phyloP scores from a whole-genome alignment of 441 rosid species.

The Raphanus hybrid region DNA sequence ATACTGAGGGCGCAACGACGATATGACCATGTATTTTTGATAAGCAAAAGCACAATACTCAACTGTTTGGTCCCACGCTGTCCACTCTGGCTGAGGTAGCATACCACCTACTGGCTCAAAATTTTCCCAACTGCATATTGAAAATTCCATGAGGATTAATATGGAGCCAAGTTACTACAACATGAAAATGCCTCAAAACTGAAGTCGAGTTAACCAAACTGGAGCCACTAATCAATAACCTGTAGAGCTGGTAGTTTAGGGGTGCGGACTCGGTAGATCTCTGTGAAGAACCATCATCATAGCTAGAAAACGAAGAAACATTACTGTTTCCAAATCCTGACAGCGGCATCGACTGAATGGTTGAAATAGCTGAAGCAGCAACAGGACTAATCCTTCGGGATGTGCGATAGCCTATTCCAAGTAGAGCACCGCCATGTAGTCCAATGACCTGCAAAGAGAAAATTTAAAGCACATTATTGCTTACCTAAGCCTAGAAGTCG shows the following conservation, averaged over 20 bases:
- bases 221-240: conserved; percentile 54
- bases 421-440: conserved; percentile 97
- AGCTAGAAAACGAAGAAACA: conserved; percentile 75
- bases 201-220: conserved; percentile 6
- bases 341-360: conserved; percentile 96
- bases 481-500: conserved; percentile 19
- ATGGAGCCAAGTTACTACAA: conserved; percentile 17
- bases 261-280: conserved; percentile 83
- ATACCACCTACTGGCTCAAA: conserved; percentile 94
- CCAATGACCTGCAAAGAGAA: conserved; percentile 67
- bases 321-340: conserved; percentile 91
- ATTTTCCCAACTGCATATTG: conserved; percentile 90
- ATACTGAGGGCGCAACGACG: conserved; percentile 94
- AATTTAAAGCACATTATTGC: conserved; percentile 30
- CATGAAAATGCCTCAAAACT: conserved; percentile 11
- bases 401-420: conserved; percentile 95
- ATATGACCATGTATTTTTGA: conserved; percentile 92
- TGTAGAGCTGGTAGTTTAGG: conserved; percentile 91
- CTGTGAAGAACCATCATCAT: conserved; percentile 84
- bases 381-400: conserved; percentile 85
- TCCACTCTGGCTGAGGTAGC: conserved; percentile 99
- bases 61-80: conserved; percentile 99
- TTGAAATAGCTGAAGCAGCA: conserved; percentile 94
- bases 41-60: conserved; percentile 98
- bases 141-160: conserved; percentile 36